A percentile compares a stretch with the other conserved stretches of the same genome.
phyloP scores from a whole-genome alignment of 1,139 yeast genomes.

The Pneumocystis wakefieldiae region DNA sequence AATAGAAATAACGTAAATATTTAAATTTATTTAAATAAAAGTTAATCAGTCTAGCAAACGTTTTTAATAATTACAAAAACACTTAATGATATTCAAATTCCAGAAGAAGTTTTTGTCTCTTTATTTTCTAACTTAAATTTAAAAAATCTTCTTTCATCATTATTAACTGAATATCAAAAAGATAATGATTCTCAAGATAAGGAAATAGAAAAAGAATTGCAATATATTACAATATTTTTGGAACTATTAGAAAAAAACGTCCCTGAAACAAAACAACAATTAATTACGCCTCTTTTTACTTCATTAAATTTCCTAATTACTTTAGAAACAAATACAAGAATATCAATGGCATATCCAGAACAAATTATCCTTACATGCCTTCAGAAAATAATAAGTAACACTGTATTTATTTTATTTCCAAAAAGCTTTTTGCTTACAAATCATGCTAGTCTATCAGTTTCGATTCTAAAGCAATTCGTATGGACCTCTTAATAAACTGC shows the following conservation, averaged over 20 bases:
- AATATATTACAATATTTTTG: constrained; percentile 60
- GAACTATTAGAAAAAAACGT: constrained; percentile 55
- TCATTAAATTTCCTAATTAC: constrained; percentile 75
- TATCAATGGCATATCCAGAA: constrained; percentile 82
- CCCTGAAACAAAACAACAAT: constrained; percentile 29
- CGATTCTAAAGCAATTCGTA: constrained; percentile 62
- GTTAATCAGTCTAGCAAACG: not conserved
- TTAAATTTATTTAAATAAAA: not conserved
- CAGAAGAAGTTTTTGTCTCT: constrained; percentile 34
- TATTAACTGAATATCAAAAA: not conserved
- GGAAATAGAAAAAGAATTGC: constrained; percentile 23
- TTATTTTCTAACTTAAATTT: constrained; percentile 38
- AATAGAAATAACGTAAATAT: not conserved
- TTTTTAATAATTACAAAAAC: constrained; percentile 30
- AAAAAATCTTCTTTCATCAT: constrained; percentile 2
- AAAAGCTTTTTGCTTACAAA: not conserved
- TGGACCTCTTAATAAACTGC: constrained; percentile 80
- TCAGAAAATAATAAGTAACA: constrained; percentile 37
- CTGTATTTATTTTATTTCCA: constrained; percentile 28
- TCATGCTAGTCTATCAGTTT: constrained; percentile 20
- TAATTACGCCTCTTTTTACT: constrained; percentile 40
- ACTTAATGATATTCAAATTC: constrained; percentile 35
- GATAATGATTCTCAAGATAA: not conserved
- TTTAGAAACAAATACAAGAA: constrained; percentile 75
- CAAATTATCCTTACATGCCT: constrained; percentile 81